These are phyloP conservation scores for Populus ilicifolia DNA, from an alignment of 345 rosid genomes.

Conservation along the genomic window DNA sequence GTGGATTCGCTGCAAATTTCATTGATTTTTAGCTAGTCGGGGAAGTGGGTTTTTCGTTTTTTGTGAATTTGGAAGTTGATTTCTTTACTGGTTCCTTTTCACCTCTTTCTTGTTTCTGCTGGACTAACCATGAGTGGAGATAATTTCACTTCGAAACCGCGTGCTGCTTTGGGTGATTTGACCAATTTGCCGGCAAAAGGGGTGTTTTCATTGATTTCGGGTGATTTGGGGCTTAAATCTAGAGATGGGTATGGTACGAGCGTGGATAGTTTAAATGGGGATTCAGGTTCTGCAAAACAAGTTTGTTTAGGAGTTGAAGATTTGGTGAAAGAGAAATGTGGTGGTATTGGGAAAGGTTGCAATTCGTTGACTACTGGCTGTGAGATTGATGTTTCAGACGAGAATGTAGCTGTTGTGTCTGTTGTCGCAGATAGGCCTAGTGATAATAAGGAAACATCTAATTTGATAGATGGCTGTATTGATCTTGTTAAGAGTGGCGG, in stretches of 20 bases:
- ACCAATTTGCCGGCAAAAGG: slow-evolving; percentile 52
- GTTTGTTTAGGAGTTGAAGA: slow-evolving; percentile 46
- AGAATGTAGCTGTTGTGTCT: slow-evolving; percentile 14
- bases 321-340: slow-evolving; percentile 32
- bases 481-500: slow-evolving; percentile 20
- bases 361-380: slow-evolving; percentile 11
- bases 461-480: slow-evolving; percentile 17
- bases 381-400: not conserved
- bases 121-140: slow-evolving; percentile 48
- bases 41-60: not conserved
- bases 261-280: slow-evolving; percentile 16
- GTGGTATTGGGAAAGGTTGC: slow-evolving; percentile 5
- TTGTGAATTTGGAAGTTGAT: not conserved
- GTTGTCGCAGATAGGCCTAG: slow-evolving; percentile 20
- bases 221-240: slow-evolving; percentile 34
- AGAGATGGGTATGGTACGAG: slow-evolving; percentile 28
- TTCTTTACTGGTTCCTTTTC: not conserved
- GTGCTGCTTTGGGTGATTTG: slow-evolving; percentile 40
- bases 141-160: slow-evolving; percentile 24
- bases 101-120: slow-evolving; percentile 1
- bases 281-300: slow-evolving; percentile 34
- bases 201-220: slow-evolving; percentile 35
- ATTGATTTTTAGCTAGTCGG: not conserved
- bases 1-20: not conserved
- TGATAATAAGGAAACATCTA: slow-evolving; percentile 28